Base-by-base conservation (phyloP, 2,329 filamentous ascomycete species). In the Zymoseptoria ardabiliae region DNA sequence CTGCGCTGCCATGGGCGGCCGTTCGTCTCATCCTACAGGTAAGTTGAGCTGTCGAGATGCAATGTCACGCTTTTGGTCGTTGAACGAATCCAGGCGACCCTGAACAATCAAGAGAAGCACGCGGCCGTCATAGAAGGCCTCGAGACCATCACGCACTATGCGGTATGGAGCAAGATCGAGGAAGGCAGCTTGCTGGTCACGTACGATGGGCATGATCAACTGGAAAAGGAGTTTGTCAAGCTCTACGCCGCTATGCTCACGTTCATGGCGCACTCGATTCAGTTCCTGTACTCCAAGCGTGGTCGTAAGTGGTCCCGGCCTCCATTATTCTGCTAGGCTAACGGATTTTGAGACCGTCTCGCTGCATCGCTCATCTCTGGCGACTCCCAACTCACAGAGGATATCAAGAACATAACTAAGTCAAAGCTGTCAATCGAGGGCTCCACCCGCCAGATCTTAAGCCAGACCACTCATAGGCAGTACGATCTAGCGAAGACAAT, bases 1-100 rank as follows among this genome's bases (percentile, higher is more conserved):
- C 70, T n/a, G 64, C 68, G 30, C 65, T 74, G 25, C 72, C 70
- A n/a, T 75, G 68, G 71, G 69, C 71, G 23, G 69, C 56, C 9
- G 57, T 73, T 50, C 65, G 70, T 17, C 66, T 73, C 41, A 53
- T 75, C 11, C 65, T 74, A 25, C 13, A 56, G 28, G 54, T 56
- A 51, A 20, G 11, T 28, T 54, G 1, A 4, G 19, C 9, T 10
- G 8, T 51, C 22, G 8, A 11, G 2, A 51, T 8, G 7, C n/a
- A 23, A 51, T 10, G 17, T 21, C 49, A 13, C 10, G 49, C 49
- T 20, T 25, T 35, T 35, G 30, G 9, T 35, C 13, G 30, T 35
- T 41, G 17, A 41, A 17, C 35, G 35, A 9, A 11, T 11, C 20
- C 22, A 51, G 50, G 50, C n/a, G 9, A 21, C 50, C 2, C 4